Evolutionary conservation across 768 basidiomycete species (phyloP).

Genomic region (Lentinula raphanica): DNA sequence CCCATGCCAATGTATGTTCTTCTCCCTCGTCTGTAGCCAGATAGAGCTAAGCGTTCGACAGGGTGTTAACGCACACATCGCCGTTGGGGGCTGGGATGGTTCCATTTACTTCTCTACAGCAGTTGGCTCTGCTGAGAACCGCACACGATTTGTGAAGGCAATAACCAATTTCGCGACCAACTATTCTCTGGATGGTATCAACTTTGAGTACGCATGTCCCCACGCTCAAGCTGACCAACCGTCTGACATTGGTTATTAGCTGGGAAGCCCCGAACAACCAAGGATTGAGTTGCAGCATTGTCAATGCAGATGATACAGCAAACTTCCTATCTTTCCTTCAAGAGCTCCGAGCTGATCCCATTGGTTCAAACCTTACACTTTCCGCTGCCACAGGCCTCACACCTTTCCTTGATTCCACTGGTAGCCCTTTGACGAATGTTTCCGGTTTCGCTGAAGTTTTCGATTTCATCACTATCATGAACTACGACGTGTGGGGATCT

Average conservation of each 20-base stretch:
- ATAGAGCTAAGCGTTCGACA: constrained; percentile 16
- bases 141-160: constrained; percentile 61
- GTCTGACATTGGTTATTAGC: too few relatives aligned
- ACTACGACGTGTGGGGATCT: constrained; percentile 64
- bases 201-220: constrained; percentile 38
- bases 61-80: constrained; percentile 53
- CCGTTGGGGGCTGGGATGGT: constrained; percentile 74
- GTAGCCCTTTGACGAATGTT: constrained; percentile 60
- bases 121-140: constrained; percentile 53
- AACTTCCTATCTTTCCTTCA: constrained; percentile 82
- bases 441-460: constrained; percentile 68
- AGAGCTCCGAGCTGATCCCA: constrained; percentile 54
- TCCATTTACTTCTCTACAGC: constrained; percentile 57
- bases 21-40: neutral
- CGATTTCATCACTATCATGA: constrained; percentile 52
- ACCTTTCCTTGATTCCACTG: constrained; percentile 39
- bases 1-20: constrained; percentile 34
- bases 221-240: neutral
- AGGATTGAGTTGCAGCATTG: constrained; percentile 69
- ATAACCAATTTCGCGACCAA: constrained; percentile 43
- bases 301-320: constrained; percentile 56
- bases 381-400: constrained; percentile 36
- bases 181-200: constrained; percentile 57
- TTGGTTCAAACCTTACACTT: constrained; percentile 54
- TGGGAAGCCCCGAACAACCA: constrained; percentile 81